A percentile compares a stretch with the other conserved stretches of the same genome.
These are phyloP conservation scores for Parastagonospora nodorum DNA, from an alignment of 2,329 filamentous ascomycete species.

Conservation along the genomic window DNA sequence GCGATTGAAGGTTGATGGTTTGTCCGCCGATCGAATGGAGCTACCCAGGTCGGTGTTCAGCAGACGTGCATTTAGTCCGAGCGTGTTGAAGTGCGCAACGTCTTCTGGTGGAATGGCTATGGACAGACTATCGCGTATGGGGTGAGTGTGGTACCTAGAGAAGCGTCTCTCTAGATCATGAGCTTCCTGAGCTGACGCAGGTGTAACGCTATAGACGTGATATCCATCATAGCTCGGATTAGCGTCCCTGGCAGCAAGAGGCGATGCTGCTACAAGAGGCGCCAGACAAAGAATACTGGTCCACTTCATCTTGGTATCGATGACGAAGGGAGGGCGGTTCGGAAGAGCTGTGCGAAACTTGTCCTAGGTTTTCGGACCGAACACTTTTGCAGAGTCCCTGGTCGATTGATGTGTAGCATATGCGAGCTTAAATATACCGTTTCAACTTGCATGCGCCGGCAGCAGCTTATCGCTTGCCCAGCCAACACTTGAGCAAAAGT, in stretches of 20 bases:
- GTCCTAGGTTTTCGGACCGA: background rate
- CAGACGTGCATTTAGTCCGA: conserved; percentile 43
- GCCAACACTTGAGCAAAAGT: conserved; percentile 1
- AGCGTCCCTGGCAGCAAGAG: conserved; percentile 4
- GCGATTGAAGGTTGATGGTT: conserved; percentile 14
- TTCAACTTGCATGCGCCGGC: background rate
- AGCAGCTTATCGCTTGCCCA: conserved; percentile 6
- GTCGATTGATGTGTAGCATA: background rate
- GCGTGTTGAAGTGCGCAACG: conserved; percentile 44
- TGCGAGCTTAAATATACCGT: background rate
- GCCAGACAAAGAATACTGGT: conserved; percentile 9
- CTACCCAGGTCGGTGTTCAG: conserved; percentile 53
- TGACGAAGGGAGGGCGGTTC: too few species aligned
- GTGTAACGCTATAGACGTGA: conserved; percentile 23
- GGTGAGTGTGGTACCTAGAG: conserved; percentile 24
- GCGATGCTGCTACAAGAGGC: conserved; percentile 17
- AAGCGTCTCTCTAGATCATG: conserved; percentile 17
- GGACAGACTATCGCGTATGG: conserved; percentile 23
- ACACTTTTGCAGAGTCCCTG: background rate
- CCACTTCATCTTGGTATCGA: conserved; percentile 13
- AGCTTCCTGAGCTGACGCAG: conserved; percentile 20
- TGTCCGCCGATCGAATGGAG: conserved; percentile 43
- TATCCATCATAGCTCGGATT: conserved; percentile 24
- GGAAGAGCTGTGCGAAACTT: too few species aligned
- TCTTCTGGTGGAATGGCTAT: conserved; percentile 49